A percentile compares a stretch with the other conserved stretches of the same genome.
phyloP scores from a whole-genome alignment of 192 early-diverging fungal species.

The Coemansia sp. region DNA sequence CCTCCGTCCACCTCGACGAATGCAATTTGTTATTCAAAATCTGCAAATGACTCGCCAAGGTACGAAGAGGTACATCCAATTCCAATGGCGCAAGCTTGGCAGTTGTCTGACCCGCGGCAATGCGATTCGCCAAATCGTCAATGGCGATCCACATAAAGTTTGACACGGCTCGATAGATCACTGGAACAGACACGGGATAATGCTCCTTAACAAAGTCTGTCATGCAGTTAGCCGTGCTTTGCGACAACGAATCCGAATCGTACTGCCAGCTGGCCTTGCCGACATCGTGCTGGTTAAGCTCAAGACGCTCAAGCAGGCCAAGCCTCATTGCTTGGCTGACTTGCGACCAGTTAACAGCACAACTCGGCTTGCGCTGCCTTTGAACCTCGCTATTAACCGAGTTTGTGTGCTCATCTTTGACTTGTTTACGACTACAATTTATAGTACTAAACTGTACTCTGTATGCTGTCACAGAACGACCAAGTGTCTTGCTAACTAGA shows the following conservation, averaged over 20 bases:
- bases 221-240: too few relatives aligned
- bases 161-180: too few relatives aligned
- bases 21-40: too few relatives aligned
- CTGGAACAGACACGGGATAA: too few relatives aligned
- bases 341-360: conserved; percentile 9
- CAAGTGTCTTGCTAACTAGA: neutral
- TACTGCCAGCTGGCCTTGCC: conserved; percentile 20
- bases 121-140: too few relatives aligned
- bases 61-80: too few relatives aligned
- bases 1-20: too few relatives aligned
- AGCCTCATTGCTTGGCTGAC: neutral
- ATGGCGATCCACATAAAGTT: too few relatives aligned
- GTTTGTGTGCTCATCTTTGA: neutral
- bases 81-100: too few relatives aligned
- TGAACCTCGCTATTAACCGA: neutral
- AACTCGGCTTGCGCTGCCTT: neutral
- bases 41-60: too few relatives aligned
- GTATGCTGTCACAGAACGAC: neutral
- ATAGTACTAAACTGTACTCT: neutral
- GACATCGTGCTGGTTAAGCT: neutral
- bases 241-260: conserved; percentile 13
- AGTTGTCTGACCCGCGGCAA: too few relatives aligned
- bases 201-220: too few relatives aligned
- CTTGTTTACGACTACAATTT: neutral
- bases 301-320: conserved; percentile 12